Evolutionary conservation across 2,329 filamentous ascomycete species (phyloP), one percentile per base, ranked within the genome.

Genomic region (Fusarium lyarnte): DNA sequence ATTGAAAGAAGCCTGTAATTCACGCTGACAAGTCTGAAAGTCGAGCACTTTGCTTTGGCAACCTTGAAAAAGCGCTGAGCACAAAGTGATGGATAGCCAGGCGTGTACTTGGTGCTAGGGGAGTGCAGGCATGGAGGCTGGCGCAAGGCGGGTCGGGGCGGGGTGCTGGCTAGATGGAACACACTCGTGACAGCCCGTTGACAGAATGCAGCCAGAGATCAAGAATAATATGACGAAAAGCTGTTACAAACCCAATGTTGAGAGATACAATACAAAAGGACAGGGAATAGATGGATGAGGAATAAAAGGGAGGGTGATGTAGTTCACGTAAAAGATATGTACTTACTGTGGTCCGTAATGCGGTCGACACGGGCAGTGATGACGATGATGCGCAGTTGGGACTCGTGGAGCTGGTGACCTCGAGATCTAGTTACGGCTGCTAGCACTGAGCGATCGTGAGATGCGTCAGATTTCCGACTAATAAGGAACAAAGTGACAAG

Each of bases 181-280:
- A 78, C 72, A 67, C 77, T 79, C 77, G 77, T 79, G 77, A 79
- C 77, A 77, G 73, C 74, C 74, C 70, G 73, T 72, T 63, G 61
- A 76, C 65, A 70, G 69, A 74, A 76, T 67, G 67, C 68, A 69
- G 66, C 67, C 63, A 54, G 63, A 58, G 45, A 41, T 58, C 42
- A 64, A 58, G 43, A 43, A 64, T 19, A 65, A 57, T 52, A 55
- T 43, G 33, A 54, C 38, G 69, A 59, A 51, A 65, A 54, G 63
- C 31, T 47, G 52, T 62, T 68, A 23, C 43, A 58, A 46, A 45
- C 47, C 25, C 36, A 41, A 52, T 52, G 25, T 58, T 45, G 49
- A 58, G 39, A 21, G 43, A 39, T 27, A 33, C 25, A 49, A 21
- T 42, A 43, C 33, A 19, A 39, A 45, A 46, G 5, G 27, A 45